Percentiles rank a stretch among this genome's conserved stretches.
Evolutionary conservation across 768 basidiomycete species (phyloP).

Genomic region (Tricholoma terreum): DNA sequence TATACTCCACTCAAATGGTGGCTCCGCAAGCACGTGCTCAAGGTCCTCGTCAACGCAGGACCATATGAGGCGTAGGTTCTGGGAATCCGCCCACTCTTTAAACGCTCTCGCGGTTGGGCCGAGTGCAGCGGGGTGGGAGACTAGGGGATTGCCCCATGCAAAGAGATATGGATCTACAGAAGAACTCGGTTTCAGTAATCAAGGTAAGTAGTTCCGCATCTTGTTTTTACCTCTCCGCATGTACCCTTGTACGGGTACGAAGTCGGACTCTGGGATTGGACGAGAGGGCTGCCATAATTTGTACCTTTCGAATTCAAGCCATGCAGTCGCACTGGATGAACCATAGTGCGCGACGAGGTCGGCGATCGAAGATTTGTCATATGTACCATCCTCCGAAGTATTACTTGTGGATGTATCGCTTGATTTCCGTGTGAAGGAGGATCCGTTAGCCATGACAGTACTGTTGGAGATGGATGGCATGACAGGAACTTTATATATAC

Average conservation of each 20-base stretch:
- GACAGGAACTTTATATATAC: neutral
- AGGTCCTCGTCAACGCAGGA: conserved; percentile 52
- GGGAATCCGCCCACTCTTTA: conserved; percentile 38
- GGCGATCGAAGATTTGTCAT: conserved; percentile 35
- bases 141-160: conserved; percentile 63
- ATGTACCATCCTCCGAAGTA: neutral
- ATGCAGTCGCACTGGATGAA: conserved; percentile 66
- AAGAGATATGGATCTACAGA: conserved; percentile 46
- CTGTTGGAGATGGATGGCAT: neutral
- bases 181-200: neutral
- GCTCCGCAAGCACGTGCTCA: conserved; percentile 44
- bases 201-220: neutral
- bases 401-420: neutral
- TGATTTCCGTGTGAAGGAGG: neutral
- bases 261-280: conserved; percentile 36
- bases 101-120: conserved; percentile 39
- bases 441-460: neutral
- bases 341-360: conserved; percentile 63
- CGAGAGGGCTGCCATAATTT: conserved; percentile 42
- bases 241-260: conserved; percentile 56
- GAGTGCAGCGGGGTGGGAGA: conserved; percentile 38
- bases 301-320: conserved; percentile 61
- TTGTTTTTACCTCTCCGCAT: conserved; percentile 33
- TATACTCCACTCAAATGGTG: conserved; percentile 50
- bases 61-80: conserved; percentile 55